Evolutionary conservation across 495 filamentous ascomycete species (phyloP).

Genomic region (Trichoderma gamsii): DNA sequence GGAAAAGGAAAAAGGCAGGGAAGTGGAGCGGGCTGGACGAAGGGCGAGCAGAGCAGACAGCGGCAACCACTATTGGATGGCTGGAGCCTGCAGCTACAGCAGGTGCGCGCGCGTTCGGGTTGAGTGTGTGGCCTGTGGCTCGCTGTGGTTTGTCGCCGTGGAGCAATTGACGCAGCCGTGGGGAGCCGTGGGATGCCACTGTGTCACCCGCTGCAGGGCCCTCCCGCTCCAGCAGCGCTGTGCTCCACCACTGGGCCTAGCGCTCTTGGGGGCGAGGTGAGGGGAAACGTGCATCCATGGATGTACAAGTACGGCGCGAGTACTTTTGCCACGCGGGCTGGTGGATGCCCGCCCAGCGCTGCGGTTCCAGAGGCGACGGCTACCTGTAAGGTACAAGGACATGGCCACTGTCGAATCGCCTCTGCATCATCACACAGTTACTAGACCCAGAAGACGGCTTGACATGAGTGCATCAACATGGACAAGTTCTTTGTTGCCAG

Average conservation of each 20-base stretch:
- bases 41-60: not conserved
- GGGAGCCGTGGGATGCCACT: not conserved
- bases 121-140: not conserved
- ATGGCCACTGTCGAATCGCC: not conserved
- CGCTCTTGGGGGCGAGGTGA: not conserved
- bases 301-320: not conserved
- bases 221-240: slow-evolving; percentile 6
- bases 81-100: not conserved
- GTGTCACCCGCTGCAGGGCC: not conserved
- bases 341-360: not conserved
- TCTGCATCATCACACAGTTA: not conserved
- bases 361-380: not conserved
- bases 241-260: not conserved
- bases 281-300: not conserved
- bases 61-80: not conserved
- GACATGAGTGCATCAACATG: no score
- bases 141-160: not conserved
- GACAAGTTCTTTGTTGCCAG: no score
- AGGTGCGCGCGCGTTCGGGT: not conserved
- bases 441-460: not conserved
- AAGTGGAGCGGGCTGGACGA: slow-evolving; percentile 5
- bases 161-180: not conserved
- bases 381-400: not conserved
- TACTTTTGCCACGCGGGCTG: not conserved
- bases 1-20: not conserved